Evolutionary conservation across 2,329 filamentous ascomycete genomes (phyloP), one percentile per base, ranked within the genome.

Genomic region (Zelopaecilomyces penicillatus): DNA sequence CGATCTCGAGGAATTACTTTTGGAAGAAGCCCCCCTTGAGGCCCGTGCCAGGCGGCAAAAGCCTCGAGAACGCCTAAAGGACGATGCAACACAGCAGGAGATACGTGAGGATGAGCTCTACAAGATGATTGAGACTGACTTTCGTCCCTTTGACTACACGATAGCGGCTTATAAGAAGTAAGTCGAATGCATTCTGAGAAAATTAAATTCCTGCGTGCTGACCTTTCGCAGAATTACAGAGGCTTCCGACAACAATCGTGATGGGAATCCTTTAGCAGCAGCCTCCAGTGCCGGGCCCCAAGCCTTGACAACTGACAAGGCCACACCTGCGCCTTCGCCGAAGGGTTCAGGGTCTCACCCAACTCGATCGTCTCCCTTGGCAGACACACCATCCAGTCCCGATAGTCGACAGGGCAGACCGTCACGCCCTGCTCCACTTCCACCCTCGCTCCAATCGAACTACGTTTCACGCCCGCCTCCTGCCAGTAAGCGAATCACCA

Each of bases 131-230:
- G 93, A 98, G 65, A 85, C 80, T 4, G 85, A 95, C 57, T 98
- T 97, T 60, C 82, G 86, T 61, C 87, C 90, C 1, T 98, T 97
- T 62, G 93, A 98, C 64, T 98, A 98, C 65, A 96, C 90, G 0
- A 69, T 83, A 3, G 82, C 87, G 19, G 85, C 82, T 4, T 91
- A 89, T 57, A 82, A 83, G 58, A 83, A 83, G 76, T 88, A 72
- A 52, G 80, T 53, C 3, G 10, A 11, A 30, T 11, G 11, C 6
- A 19, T 12, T 19, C 6, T 45, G 32, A 33, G 6, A 6, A 30
- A 36, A 33, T 19, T 19, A 19, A 19, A 2, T 19, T 19, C 19
- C 19, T 19, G 19, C 19, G 19, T 52, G 46, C 56, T 60, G 44
- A 58, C 45, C 33, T 28, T n/a, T 12, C 7, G 32, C 45, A 71